A percentile compares a stretch with the other conserved stretches of the same genome.
Conservation (phyloP, 495 filamentous ascomycete genomes). For the Penicillium samsonianum region DNA sequence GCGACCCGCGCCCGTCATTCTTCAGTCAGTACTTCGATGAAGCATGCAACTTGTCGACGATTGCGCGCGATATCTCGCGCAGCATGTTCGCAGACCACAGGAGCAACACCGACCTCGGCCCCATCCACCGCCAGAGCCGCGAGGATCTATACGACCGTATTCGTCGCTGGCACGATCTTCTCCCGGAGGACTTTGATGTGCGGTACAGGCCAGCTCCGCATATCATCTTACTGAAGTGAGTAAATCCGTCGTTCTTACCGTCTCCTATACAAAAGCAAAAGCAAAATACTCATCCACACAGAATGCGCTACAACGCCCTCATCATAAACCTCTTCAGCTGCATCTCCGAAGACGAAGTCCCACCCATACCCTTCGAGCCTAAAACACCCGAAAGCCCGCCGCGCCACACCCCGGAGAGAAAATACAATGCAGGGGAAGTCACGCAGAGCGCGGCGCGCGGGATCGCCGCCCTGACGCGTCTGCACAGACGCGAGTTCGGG, state of each 20-base stretch:
- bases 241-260: neutral
- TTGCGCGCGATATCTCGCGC: slow-evolving; percentile 45
- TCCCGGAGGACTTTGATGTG: slow-evolving; percentile 35
- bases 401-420: slow-evolving; percentile 24
- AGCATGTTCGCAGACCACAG: slow-evolving; percentile 35
- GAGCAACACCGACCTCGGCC: neutral
- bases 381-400: slow-evolving; percentile 41
- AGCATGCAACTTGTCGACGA: slow-evolving; percentile 42
- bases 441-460: slow-evolving; percentile 33
- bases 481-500: slow-evolving; percentile 42
- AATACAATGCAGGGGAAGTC: slow-evolving; percentile 29
- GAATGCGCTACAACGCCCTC: slow-evolving; percentile 45
- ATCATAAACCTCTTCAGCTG: slow-evolving; percentile 44
- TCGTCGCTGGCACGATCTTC: slow-evolving; percentile 34
- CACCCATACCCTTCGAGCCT: slow-evolving; percentile 23
- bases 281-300: slow-evolving; percentile 12
- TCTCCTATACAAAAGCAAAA: too few species aligned
- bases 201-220: slow-evolving; percentile 36
- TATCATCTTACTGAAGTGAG: slow-evolving; percentile 41
- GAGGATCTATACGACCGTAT: slow-evolving; percentile 39
- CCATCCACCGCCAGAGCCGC: slow-evolving; percentile 27
- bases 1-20: slow-evolving; percentile 33
- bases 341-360: slow-evolving; percentile 22
- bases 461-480: slow-evolving; percentile 37
- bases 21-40: slow-evolving; percentile 43